Conservation (phyloP, 495 filamentous ascomycete genomes). For the Aspergillus baeticus region DNA sequence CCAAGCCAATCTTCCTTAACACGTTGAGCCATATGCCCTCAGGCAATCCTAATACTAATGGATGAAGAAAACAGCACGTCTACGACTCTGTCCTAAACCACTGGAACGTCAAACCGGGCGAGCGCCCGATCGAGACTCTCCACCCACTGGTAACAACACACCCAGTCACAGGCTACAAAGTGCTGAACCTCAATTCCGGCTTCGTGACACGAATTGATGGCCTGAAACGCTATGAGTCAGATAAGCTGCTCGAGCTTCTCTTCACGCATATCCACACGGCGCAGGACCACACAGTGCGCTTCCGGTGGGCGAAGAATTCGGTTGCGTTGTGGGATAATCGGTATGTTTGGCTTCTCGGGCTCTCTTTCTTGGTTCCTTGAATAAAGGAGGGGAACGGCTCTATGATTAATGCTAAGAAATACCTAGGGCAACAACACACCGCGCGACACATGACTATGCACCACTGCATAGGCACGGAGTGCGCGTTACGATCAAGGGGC, state of each 20-base stretch:
- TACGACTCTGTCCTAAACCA: neutral
- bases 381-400: neutral
- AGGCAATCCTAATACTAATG: neutral
- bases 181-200: constrained; percentile 73
- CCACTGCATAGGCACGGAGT: neutral
- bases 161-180: constrained; percentile 74
- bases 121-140: neutral
- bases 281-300: constrained; percentile 68
- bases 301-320: constrained; percentile 67
- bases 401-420: neutral
- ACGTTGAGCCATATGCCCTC: neutral
- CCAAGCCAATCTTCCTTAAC: neutral
- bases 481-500: neutral
- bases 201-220: constrained; percentile 75
- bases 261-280: constrained; percentile 61
- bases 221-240: constrained; percentile 62
- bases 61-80: neutral
- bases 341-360: neutral
- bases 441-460: neutral
- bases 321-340: constrained; percentile 76
- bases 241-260: constrained; percentile 63
- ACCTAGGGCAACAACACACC: neutral
- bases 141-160: constrained; percentile 41
- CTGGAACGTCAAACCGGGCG: neutral
- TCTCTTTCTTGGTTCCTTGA: neutral